phyloP scores from a whole-genome alignment of 768 basidiomycete species.

The Rhizopogon roseolus region DNA sequence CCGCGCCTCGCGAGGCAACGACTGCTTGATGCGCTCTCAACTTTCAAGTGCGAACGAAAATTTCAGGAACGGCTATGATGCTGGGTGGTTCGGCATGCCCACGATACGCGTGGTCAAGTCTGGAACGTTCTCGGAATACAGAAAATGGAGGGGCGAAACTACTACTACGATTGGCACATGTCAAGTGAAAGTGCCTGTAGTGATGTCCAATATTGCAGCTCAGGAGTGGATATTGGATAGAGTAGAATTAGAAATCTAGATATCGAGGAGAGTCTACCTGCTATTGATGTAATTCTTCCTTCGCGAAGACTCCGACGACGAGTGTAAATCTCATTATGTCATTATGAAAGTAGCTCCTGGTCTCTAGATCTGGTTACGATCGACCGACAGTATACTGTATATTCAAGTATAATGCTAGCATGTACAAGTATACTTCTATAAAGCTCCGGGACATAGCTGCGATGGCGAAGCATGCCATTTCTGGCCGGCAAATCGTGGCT shows the following conservation, averaged over 20 bases:
- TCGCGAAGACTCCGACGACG: no score
- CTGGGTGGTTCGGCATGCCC: constrained; percentile 1
- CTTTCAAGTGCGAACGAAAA: not conserved
- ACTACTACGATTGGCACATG: constrained; percentile 5
- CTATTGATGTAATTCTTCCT: no score
- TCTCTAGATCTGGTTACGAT: no score
- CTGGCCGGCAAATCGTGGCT: constrained; percentile 37
- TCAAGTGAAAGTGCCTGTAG: constrained; percentile 13
- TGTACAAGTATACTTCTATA: no score
- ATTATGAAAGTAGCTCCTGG: no score
- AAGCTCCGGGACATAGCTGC: no score
- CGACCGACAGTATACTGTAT: no score
- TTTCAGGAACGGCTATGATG: not conserved
- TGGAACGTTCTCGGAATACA: constrained; percentile 8
- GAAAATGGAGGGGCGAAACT: constrained; percentile 6
- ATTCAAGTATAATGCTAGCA: no score
- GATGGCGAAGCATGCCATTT: no score
- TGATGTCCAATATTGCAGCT: constrained; percentile 1
- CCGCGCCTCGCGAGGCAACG: constrained; percentile 1
- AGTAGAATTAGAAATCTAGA: constrained; percentile 6
- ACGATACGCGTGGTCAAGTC: constrained; percentile 10
- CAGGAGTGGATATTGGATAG: constrained; percentile 7
- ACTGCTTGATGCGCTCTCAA: constrained; percentile 5
- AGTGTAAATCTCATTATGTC: no score
- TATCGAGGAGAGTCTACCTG: not conserved